Conservation (phyloP, 352 stramenopile genomes). For the Phytophthora pluvialis region DNA sequence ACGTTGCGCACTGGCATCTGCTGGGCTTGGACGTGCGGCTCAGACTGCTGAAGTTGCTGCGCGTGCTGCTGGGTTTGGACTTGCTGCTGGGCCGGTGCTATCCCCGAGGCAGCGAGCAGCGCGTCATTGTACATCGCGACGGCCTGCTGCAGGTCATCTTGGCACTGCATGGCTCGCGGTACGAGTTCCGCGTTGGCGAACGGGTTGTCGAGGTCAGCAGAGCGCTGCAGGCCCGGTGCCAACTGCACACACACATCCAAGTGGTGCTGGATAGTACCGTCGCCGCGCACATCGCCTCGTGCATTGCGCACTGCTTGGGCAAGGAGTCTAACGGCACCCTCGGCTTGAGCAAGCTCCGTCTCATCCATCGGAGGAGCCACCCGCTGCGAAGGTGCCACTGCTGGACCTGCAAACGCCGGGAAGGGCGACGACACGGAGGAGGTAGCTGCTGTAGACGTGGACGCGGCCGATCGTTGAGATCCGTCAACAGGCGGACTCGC, state of each 20-base stretch:
- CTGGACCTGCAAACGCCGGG: conserved; percentile 24
- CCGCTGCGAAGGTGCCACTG: conserved; percentile 17
- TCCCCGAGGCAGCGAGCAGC: conserved; percentile 37
- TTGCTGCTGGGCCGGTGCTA: conserved; percentile 27
- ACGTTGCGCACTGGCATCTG: conserved; percentile 32
- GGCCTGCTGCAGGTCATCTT: conserved; percentile 46
- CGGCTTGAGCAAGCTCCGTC: conserved; percentile 43
- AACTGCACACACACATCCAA: conserved; percentile 44
- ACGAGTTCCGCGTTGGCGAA: conserved; percentile 48
- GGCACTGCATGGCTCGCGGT: conserved; percentile 48
- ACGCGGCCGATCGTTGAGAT: conserved; percentile 10
- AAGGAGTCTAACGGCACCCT: conserved; percentile 39
- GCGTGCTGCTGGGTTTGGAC: conserved; percentile 7
- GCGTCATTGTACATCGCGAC: conserved; percentile 51
- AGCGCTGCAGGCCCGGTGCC: conserved; percentile 32
- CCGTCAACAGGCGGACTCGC: conserved; percentile 8
- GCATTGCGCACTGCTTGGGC: conserved; percentile 31
- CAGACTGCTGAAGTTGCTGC: conserved; percentile 23
- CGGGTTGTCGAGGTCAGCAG: conserved; percentile 46
- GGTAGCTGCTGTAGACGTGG: conserved; percentile 20
- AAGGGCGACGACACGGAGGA: conserved; percentile 22
- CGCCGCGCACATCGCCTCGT: conserved; percentile 41
- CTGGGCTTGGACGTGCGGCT: conserved; percentile 36
- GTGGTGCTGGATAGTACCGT: conserved; percentile 47
- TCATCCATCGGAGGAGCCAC: conserved; percentile 43